Evolutionary conservation across 2,329 filamentous ascomycete species (phyloP).

Genomic region (Saccharata proteae): DNA sequence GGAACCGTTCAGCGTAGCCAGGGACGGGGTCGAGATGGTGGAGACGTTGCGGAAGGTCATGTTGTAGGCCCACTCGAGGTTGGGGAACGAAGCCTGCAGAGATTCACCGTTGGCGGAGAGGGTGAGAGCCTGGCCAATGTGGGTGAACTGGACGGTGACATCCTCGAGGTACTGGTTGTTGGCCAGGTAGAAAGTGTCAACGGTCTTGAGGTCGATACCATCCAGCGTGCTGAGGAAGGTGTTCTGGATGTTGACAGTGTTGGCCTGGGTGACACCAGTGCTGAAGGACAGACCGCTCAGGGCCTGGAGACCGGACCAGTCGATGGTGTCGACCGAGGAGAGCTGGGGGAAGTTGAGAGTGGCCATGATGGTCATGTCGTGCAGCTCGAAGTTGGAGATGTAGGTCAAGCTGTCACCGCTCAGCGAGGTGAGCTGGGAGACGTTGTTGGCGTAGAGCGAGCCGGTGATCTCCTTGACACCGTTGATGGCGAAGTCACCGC

Average conservation of each 20-base stretch:
- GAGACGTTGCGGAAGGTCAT: conserved; percentile 74
- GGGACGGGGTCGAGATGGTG: conserved; percentile 58
- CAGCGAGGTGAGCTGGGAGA: conserved; percentile 52
- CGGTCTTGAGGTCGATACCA: conserved; percentile 68
- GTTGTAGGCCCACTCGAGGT: conserved; percentile 67
- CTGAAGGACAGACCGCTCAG: conserved; percentile 49
- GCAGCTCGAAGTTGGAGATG: conserved; percentile 62
- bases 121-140: conserved; percentile 57
- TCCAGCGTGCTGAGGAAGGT: conserved; percentile 68
- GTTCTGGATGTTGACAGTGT: conserved; percentile 65
- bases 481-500: conserved; percentile 48
- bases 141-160: conserved; percentile 66
- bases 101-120: conserved; percentile 70
- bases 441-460: conserved; percentile 39
- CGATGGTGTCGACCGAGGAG: conserved; percentile 51
- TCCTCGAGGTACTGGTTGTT: conserved; percentile 75
- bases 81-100: conserved; percentile 61
- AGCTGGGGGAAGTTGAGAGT: conserved; percentile 56
- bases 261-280: conserved; percentile 54
- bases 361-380: conserved; percentile 56
- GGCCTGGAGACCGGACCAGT: conserved; percentile 59
- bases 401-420: conserved; percentile 46
- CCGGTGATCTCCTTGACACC: conserved; percentile 50
- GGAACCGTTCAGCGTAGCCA: conserved; percentile 62
- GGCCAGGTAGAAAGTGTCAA: conserved; percentile 66